Base-by-base conservation (phyloP, 2,329 filamentous ascomycete species). In the Scedosporium boydii region DNA sequence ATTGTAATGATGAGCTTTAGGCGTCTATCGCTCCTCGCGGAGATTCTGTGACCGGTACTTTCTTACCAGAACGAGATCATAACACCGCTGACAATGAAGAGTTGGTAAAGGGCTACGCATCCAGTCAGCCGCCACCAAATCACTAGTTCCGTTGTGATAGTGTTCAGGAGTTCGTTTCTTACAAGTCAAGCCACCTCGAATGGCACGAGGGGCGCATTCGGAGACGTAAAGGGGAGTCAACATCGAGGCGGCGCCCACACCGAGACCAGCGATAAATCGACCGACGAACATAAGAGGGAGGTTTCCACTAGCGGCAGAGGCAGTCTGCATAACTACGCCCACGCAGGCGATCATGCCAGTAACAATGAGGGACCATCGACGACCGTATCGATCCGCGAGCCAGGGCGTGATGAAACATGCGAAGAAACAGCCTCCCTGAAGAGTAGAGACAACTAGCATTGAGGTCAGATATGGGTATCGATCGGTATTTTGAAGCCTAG, bases 351-450 rank as follows among this genome's bases (percentile, higher is more conserved):
- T 69, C 1, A 80, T 48, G 29, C 86, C 85, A 5, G 83, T 79
- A 18, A 76, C 71, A 23, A 89, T 77, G 34, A 91, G 76, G 26
- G 78, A 77, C 14, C 66, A 68, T 56, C 81, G 81, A 60, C 87
- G 80, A 16, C 87, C 87, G 66, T 74, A 82, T 66, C 70, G 73
- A 67, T 86, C 83, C 4, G 82, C 78, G 53, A 81, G 68, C 75
- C 78, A 83, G 41, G 78, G 79, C 6, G 81, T 80, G 62, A 82
- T 65, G 65, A 89, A 77, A 63, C 85, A 85, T 42, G 86, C 86
- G 60, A 82, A 77, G 71, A 89, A 89, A 65, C 85, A 87, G 59
- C 87, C 87, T 51, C 82, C 86, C 73, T 90, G 87, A 9, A 90
- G 79, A 0, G 84, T 87, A n/a, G 86, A 88, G 29, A 89, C 87